These are phyloP conservation scores for Calonectria henricotiae DNA, from an alignment of 2,329 filamentous ascomycete species.

Conservation along the genomic window DNA sequence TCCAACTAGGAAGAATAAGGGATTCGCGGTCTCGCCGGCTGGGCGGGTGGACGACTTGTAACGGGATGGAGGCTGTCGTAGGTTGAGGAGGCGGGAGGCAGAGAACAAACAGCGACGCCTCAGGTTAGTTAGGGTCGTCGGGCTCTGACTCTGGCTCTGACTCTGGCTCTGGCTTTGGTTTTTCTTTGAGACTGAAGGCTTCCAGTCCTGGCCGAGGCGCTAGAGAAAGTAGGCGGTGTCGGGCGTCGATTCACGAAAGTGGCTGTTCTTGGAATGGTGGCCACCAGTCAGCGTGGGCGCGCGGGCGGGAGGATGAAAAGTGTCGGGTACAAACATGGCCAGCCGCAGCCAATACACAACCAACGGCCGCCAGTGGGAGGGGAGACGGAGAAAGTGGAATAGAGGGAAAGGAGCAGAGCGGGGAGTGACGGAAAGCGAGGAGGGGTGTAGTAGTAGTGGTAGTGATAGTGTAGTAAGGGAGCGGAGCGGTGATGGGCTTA, in stretches of 20 bases:
- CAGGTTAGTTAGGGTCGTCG: conserved; percentile 23
- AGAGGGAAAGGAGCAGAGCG: conserved; percentile 24
- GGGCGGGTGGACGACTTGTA: conserved; percentile 20
- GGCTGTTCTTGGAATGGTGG: conserved; percentile 53
- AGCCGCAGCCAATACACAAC: conserved; percentile 38
- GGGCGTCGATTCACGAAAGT: conserved; percentile 44
- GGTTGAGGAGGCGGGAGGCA: conserved; percentile 17
- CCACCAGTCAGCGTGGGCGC: conserved; percentile 50
- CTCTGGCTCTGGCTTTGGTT: conserved; percentile 27
- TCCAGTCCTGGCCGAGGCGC: conserved; percentile 28
- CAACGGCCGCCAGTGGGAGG: conserved; percentile 27
- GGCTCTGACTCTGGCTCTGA: conserved; percentile 20
- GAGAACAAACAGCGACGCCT: conserved; percentile 19
- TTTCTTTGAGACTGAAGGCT: conserved; percentile 23
- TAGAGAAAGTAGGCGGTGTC: conserved; percentile 48
- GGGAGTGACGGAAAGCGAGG: conserved; percentile 20
- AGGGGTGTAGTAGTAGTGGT: conserved; percentile 29
- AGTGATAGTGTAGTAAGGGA: conserved; percentile 17
- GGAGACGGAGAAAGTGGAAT: conserved; percentile 8
- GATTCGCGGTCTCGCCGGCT: conserved; percentile 23
- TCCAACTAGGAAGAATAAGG: conserved; percentile 23
- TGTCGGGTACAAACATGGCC: conserved; percentile 45
- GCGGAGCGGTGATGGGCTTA: conserved; percentile 25
- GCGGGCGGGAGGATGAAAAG: conserved; percentile 42
- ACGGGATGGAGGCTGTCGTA: conserved; percentile 15